Base-by-base conservation (phyloP, 164 flowering plant genomes). In the Saururus chinensis region DNA sequence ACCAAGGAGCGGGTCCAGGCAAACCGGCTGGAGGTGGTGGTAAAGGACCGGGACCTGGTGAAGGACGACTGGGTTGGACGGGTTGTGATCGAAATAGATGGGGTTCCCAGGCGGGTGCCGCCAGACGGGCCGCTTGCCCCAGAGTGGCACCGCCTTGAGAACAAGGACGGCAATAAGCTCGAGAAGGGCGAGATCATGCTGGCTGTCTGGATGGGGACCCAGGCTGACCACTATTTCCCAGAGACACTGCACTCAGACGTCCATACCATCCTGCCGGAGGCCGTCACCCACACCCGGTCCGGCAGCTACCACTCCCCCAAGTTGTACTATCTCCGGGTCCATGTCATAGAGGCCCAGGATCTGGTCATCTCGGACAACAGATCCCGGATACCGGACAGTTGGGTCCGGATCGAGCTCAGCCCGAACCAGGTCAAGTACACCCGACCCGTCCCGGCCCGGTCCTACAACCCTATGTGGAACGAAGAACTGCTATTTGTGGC, bases 181-280 rank as follows among this genome's bases (percentile, higher is more conserved):
- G 64, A 52, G 1, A 52, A 41, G 0, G 97, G 97, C 40, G 97
- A 90, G 69, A 55, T 91, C 19, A 91, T 91, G 98, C 80, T 88
- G 9, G 92, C 92, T 0, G 87, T 91, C 4, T 91, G 98, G 98
- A 77, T 80, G 72, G 98, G 98, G n/a, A 91, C 98, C 7, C 98
- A 91, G 68, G 98, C 96, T 7, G 98, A 91, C 59, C 96, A 91
- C 65, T 75, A 80, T 0, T 91, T 84, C 64, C 83, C 96, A 0
- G 84, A 78, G 20, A 91, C 98, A 0, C 80, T 92, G 92, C 98
- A 88, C 23, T 81, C 89, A 7, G 96, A 88, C 64, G 92, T 96
- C 1, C 86, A 79, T 63, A 62, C 70, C 30, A 53, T 86, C 40
- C 65, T 75, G 40, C 84, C 70, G 12, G 74, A 71, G 14, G 78